A percentile compares a stretch with the other conserved stretches of the same genome.
phyloP scores from a whole-genome alignment of 2,329 filamentous ascomycete species.

The Alternaria atra region DNA sequence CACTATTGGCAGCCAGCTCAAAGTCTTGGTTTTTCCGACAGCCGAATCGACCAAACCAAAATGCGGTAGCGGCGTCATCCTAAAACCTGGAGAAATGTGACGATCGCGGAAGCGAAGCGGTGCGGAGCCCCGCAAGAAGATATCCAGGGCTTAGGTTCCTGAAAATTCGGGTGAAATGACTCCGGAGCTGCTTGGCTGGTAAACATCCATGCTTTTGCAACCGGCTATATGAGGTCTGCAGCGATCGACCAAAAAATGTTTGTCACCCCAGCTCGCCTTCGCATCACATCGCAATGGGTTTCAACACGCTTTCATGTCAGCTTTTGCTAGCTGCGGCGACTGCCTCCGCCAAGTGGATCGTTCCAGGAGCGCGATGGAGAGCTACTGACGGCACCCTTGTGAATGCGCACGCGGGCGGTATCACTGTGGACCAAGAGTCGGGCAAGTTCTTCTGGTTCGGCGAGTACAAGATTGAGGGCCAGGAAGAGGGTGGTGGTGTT shows the following conservation, averaged over 20 bases:
- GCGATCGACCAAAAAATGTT: conserved; percentile 4
- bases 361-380: conserved; percentile 68
- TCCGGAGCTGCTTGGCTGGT: conserved; percentile 39
- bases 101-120: conserved; percentile 19
- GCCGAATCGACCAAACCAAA: conserved; percentile 4
- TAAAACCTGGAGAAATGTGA: conserved; percentile 33
- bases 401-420: conserved; percentile 68
- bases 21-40: conserved; percentile 30
- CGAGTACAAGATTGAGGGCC: conserved; percentile 67
- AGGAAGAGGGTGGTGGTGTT: conserved; percentile 67
- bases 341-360: conserved; percentile 63
- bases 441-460: conserved; percentile 70
- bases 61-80: conserved; percentile 19
- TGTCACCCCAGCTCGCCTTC: conserved; percentile 6
- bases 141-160: conserved; percentile 26
- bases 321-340: conserved; percentile 34
- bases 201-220: conserved; percentile 16
- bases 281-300: conserved; percentile 23
- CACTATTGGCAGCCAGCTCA: not conserved
- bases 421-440: conserved; percentile 62
- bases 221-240: conserved; percentile 32
- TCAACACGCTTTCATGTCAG: conserved; percentile 28
- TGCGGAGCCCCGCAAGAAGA: conserved; percentile 37
- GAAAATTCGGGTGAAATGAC: conserved; percentile 33
- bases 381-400: conserved; percentile 68